phyloP scores from a whole-genome alignment of 2,329 filamentous ascomycete species.

The Colletotrichum truncatum region DNA sequence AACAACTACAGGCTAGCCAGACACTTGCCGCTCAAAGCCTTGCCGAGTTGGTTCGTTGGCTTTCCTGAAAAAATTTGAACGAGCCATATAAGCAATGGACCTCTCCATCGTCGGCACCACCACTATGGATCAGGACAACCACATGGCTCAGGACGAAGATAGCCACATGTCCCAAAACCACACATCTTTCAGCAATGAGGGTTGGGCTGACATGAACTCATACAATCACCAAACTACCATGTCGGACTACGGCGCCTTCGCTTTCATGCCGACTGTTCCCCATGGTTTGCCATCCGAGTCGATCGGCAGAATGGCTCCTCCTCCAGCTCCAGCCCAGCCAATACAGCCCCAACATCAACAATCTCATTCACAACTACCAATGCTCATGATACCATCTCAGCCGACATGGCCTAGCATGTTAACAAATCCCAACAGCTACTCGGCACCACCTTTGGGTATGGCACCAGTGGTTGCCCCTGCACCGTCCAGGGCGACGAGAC shows the following conservation, averaged over 20 bases:
- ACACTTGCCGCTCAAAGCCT: background rate
- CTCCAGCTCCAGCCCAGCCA: constrained; percentile 60
- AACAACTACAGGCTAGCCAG: constrained; percentile 10
- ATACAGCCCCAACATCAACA: constrained; percentile 45
- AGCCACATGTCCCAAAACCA: constrained; percentile 43
- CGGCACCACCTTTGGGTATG: constrained; percentile 66
- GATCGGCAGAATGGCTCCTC: constrained; percentile 63
- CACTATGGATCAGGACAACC: constrained; percentile 57
- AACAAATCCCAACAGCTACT: constrained; percentile 74
- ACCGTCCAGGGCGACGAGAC: constrained; percentile 59
- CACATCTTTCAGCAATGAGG: constrained; percentile 52
- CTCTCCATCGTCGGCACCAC: constrained; percentile 54
- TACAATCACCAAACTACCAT: constrained; percentile 74
- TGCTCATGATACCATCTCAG: constrained; percentile 76
- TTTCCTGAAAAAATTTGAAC: background rate
- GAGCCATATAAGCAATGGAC: constrained; percentile 48
- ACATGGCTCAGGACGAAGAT: constrained; percentile 51
- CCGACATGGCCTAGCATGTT: constrained; percentile 84
- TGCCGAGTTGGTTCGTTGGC: background rate
- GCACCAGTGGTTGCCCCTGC: constrained; percentile 62
- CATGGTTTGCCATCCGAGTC: constrained; percentile 60
- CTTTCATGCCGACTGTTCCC: constrained; percentile 64
- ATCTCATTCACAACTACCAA: constrained; percentile 65
- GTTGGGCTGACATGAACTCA: constrained; percentile 65
- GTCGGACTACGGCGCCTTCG: constrained; percentile 70